Conservation (phyloP, 2,329 filamentous ascomycete genomes). For the Lachnellula occidentalis region DNA sequence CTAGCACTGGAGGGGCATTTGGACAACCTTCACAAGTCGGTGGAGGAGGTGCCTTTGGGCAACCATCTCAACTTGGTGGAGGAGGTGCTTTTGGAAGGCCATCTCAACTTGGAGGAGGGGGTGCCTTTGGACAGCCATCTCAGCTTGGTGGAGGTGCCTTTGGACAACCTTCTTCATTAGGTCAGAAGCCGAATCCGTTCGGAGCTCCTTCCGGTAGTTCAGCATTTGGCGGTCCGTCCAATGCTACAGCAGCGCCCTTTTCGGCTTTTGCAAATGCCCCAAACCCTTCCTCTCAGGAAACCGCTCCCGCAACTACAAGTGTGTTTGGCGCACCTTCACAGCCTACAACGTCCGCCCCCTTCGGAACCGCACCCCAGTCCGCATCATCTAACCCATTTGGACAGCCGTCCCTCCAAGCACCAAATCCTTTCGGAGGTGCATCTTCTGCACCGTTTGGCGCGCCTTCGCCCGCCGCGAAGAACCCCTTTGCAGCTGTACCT, state of each 20-base stretch:
- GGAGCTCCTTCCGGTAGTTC: slow-evolving; percentile 5
- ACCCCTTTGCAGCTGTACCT: slow-evolving; percentile 17
- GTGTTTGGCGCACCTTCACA: slow-evolving; percentile 37
- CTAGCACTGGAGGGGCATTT: slow-evolving; percentile 18
- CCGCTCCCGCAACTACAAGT: slow-evolving; percentile 6
- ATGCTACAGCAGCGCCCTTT: slow-evolving; percentile 19
- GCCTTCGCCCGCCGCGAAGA: neutral
- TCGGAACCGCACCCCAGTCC: slow-evolving; percentile 26
- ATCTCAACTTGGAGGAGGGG: slow-evolving; percentile 8
- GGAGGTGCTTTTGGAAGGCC: slow-evolving; percentile 27
- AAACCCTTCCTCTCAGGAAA: neutral
- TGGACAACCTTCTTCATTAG: slow-evolving; percentile 34
- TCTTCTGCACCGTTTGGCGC: slow-evolving; percentile 4
- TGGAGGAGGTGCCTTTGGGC: slow-evolving; percentile 11
- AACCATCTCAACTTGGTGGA: slow-evolving; percentile 10
- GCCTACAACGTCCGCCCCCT: slow-evolving; percentile 23
- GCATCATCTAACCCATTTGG: slow-evolving; percentile 39
- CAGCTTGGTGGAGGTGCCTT: slow-evolving; percentile 32
- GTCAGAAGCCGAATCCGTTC: slow-evolving; percentile 28
- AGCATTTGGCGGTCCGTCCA: slow-evolving; percentile 30
- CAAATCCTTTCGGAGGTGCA: neutral
- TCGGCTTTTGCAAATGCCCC: slow-evolving; percentile 23
- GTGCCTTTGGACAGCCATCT: slow-evolving; percentile 35
- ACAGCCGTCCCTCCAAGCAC: neutral
- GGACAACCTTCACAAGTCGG: slow-evolving; percentile 12